These are phyloP conservation scores for Mucor saturninus DNA, from an alignment of 371 early-diverging fungal genomes.

Conservation along the genomic window DNA sequence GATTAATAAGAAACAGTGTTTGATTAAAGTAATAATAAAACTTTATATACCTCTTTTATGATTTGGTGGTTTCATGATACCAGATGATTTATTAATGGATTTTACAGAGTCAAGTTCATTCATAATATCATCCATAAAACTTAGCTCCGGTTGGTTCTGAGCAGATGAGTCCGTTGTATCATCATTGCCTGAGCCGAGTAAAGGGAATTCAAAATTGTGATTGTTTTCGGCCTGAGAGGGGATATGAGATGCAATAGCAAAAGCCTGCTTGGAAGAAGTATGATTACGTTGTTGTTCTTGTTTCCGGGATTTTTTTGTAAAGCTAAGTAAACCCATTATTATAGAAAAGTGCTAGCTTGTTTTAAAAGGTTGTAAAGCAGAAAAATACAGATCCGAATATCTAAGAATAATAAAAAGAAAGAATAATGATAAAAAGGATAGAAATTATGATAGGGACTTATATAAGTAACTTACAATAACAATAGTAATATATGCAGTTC, in stretches of 20 bases:
- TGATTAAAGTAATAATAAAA: neutral
- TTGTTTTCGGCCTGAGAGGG: neutral
- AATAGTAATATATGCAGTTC: conserved; percentile 4
- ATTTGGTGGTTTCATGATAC: neutral
- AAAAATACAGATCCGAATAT: neutral
- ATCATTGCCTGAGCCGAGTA: neutral
- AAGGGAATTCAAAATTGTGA: neutral
- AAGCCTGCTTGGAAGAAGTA: neutral
- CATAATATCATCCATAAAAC: conserved; percentile 38
- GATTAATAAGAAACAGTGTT: neutral
- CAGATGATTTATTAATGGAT: neutral
- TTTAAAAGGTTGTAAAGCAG: neutral
- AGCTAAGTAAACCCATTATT: conserved; percentile 28
- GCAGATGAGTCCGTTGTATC: neutral
- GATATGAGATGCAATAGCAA: conserved; percentile 1
- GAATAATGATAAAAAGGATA: neutral
- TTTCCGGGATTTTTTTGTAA: conserved; percentile 22
- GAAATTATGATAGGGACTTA: conserved; percentile 4
- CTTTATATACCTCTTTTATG: neutral
- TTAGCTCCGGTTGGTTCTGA: conserved; percentile 11
- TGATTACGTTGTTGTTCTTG: conserved; percentile 11
- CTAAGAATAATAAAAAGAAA: neutral
- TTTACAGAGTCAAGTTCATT: conserved; percentile 23
- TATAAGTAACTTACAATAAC: neutral
- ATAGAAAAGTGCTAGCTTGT: neutral